A percentile compares a stretch with the other conserved stretches of the same genome.
These are phyloP conservation scores for Huiozyma naganishii DNA, from an alignment of 805 yeast genomes.

Conservation along the genomic window DNA sequence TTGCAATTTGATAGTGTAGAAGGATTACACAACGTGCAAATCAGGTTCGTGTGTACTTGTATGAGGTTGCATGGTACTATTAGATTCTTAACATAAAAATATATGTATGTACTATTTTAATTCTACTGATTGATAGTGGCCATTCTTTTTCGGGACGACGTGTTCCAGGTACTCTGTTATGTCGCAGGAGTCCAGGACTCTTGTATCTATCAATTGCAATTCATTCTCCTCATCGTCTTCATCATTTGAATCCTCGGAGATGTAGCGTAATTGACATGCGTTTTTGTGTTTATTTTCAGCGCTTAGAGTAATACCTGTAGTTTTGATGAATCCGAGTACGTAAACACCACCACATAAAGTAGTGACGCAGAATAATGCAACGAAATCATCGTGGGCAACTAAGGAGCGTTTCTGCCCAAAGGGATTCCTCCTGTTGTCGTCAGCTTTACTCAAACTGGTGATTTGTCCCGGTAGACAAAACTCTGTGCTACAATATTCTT, in stretches of 20 bases:
- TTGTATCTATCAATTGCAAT: conserved; percentile 5
- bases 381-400: neutral
- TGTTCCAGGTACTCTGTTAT: no score
- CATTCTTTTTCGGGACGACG: no score
- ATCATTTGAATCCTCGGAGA: neutral
- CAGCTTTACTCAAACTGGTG: conserved; percentile 1
- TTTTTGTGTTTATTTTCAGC: no score
- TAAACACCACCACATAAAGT: conserved; percentile 4
- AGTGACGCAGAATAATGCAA: conserved; percentile 1
- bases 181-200: neutral
- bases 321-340: neutral
- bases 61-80: no score
- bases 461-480: conserved; percentile 9
- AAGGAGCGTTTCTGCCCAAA: no score
- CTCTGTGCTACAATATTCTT: conserved; percentile 4
- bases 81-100: no score
- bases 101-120: no score
- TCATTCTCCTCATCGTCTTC: conserved; percentile 3
- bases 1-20: no score
- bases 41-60: neutral
- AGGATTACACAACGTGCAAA: neutral
- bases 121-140: no score
- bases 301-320: neutral
- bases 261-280: neutral
- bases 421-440: neutral